Conservation (phyloP, 2,329 filamentous ascomycete genomes). For the Colletotrichum ledebouriae region DNA sequence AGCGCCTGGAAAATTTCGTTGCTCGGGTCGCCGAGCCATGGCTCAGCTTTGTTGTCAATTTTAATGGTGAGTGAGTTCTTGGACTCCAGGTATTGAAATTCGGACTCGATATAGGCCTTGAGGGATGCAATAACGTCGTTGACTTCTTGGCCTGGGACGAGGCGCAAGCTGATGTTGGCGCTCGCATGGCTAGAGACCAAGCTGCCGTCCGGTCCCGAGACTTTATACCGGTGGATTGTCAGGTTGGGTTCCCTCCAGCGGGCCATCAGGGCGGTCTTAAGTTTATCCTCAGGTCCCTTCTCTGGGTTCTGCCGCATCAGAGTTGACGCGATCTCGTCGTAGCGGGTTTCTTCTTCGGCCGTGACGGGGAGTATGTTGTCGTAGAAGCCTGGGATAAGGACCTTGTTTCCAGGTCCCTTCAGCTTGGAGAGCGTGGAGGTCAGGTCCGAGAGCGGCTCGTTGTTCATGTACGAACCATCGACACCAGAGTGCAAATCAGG, state of each 20-base stretch:
- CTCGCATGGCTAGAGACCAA: conserved; percentile 92
- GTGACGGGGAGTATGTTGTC: conserved; percentile 84
- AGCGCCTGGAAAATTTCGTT: conserved; percentile 93
- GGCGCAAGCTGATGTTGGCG: conserved; percentile 87
- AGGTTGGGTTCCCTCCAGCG: conserved; percentile 96
- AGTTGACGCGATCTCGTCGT: conserved; percentile 85
- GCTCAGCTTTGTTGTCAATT: conserved; percentile 94
- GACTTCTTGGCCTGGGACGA: conserved; percentile 94
- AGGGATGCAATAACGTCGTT: conserved; percentile 79
- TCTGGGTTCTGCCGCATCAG: conserved; percentile 79
- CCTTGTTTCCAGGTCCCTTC: conserved; percentile 82
- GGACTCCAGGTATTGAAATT: conserved; percentile 82
- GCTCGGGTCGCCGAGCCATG: conserved; percentile 92
- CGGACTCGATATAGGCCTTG: conserved; percentile 73
- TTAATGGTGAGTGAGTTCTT: conserved; percentile 85
- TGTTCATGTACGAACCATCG: conserved; percentile 90
- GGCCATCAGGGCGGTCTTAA: conserved; percentile 89
- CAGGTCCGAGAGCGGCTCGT: conserved; percentile 93
- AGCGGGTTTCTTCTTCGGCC: conserved; percentile 81
- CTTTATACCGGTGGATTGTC: conserved; percentile 93
- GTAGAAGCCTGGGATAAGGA: conserved; percentile 91
- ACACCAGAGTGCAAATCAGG: conserved; percentile 96
- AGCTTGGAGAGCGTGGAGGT: conserved; percentile 85
- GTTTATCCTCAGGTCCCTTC: conserved; percentile 70
- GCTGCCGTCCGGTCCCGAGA: conserved; percentile 91